Evolutionary conservation across 179 eudicot genomes (phyloP), one percentile per base, ranked within the genome.

Genomic region (Gypsophila paniculata): DNA sequence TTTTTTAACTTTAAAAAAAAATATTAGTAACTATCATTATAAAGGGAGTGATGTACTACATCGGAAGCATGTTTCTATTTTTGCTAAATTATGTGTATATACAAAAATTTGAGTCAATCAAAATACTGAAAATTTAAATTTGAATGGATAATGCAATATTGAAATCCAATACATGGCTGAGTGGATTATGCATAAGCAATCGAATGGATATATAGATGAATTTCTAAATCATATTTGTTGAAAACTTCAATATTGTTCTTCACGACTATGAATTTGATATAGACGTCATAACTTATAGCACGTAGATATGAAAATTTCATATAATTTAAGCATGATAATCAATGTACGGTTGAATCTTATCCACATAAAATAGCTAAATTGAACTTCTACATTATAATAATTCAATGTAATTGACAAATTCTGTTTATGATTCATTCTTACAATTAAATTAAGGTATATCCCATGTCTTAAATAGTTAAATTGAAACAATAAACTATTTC

Each of bases 271-370:
- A 8, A 19, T 55, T 55, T 55, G 29, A 19, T 55, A 55, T 55
- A 18, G 26, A 55, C 26, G 29, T 19, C 44, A 61, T 61, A 32
- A 61, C 15, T 29, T 19, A 22, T 60, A 13, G 15, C 2, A 19
- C 10, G 51, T 64, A 64, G n/a, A n/a, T 64, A 49, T 25, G 22
- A 42, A 38, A 34, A 25, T 11, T 26, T 58, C 8, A 42, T 42
- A 2, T 58, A 23, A 22, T 58, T 14, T n/a, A 17, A 63, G 48
- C 68, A 64, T 64, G 52, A 2, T 34, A 34, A 34, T 62, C 66
- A 46, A 62, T 46, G 23, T 62, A 62, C 4, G 32, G 15, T 32
- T 32, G 66, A 15, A 32, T 62, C 66, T 64, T 64, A 64, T 64
- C 68, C 68, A 64, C 51, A 12, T 4, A 39, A 39, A 63, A 18